Conservation (phyloP, 129 eudicot species). For the Arctium minus region DNA sequence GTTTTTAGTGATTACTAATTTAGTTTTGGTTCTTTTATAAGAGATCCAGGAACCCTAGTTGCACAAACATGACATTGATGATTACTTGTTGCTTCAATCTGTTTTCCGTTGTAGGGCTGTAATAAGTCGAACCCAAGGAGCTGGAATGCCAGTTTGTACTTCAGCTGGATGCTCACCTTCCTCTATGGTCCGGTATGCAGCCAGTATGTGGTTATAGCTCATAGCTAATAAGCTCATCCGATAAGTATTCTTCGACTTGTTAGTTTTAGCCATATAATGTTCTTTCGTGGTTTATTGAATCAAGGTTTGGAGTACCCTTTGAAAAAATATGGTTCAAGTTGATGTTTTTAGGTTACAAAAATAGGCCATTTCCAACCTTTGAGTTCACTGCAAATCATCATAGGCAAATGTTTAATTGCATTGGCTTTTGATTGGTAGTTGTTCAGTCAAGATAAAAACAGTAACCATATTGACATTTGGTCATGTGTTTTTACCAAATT, state of each 20-base stretch:
- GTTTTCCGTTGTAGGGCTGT: constrained; percentile 14
- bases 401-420: neutral
- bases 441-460: neutral
- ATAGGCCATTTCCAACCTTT: neutral
- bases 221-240: constrained; percentile 10
- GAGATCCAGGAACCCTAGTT: neutral
- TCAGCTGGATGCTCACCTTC: constrained; percentile 19
- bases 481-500: neutral
- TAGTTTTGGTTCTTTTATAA: neutral
- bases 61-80: neutral
- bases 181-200: neutral
- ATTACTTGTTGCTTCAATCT: neutral
- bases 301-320: neutral
- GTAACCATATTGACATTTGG: neutral
- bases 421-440: neutral
- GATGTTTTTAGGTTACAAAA: neutral
- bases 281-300: neutral
- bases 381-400: neutral
- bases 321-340: neutral
- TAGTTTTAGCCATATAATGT: constrained; percentile 7
- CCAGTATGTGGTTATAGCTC: constrained; percentile 12
- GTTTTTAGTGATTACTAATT: neutral
- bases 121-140: constrained; percentile 16
- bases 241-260: constrained; percentile 7
- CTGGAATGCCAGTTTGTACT: constrained; percentile 1